phyloP scores from a whole-genome alignment of 208 protist genomes.

The Trichomonas gallinae region DNA sequence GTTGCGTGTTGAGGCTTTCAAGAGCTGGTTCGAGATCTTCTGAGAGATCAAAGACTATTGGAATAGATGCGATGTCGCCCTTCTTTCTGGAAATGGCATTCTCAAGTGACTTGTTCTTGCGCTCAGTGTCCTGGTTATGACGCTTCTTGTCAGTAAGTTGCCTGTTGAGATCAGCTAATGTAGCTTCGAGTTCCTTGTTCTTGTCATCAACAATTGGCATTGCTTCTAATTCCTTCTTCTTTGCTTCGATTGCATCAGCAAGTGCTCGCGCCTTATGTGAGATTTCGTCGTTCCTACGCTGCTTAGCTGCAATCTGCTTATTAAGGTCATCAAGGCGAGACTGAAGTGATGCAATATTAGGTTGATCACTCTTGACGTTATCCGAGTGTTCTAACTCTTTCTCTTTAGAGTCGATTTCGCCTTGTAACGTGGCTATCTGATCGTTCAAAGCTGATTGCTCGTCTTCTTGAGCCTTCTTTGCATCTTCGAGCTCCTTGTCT shows the following conservation, averaged over 20 bases:
- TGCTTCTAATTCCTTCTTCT: too few relatives aligned
- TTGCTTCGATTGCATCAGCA: not conserved
- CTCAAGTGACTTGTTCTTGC: not conserved
- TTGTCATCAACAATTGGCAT: too few relatives aligned
- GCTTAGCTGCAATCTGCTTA: not conserved
- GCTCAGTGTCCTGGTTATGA: too few relatives aligned
- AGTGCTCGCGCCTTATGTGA: not conserved
- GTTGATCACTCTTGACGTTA: not conserved
- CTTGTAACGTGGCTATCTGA: not conserved
- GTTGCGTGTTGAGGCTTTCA: too few relatives aligned
- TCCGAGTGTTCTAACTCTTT: not conserved
- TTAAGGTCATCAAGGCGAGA: not conserved
- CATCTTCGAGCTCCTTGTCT: not conserved
- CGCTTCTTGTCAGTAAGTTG: too few relatives aligned
- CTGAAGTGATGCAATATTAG: not conserved
- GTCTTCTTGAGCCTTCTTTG: not conserved
- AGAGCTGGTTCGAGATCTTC: too few relatives aligned
- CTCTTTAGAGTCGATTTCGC: not conserved
- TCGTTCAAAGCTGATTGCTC: not conserved
- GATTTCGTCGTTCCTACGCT: not conserved
- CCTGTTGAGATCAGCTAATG: too few relatives aligned
- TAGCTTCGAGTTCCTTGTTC: too few relatives aligned
- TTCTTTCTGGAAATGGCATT: not conserved
- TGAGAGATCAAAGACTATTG: not conserved
- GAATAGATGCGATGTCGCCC: not conserved